Conservation (phyloP, 73 alveolate species). For the Uronychia setigera region DNA sequence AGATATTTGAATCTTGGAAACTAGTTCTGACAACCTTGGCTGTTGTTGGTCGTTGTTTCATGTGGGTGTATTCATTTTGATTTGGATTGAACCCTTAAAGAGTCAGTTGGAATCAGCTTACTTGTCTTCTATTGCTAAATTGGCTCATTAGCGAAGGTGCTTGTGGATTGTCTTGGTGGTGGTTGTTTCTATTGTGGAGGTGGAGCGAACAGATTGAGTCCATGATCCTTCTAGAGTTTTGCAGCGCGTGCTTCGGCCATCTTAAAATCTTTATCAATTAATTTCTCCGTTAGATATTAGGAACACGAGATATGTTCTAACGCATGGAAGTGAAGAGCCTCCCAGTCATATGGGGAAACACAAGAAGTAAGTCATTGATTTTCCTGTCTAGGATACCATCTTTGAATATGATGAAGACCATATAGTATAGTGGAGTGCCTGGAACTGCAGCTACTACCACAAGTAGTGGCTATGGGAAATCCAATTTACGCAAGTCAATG, state of each 20-base stretch:
- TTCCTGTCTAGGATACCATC: background rate
- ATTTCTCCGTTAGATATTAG: too few species aligned
- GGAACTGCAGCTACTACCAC: background rate
- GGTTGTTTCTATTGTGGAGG: background rate
- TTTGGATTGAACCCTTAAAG: background rate
- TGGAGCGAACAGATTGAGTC: background rate
- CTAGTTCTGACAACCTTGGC: slow-evolving; percentile 36
- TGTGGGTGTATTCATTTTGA: background rate
- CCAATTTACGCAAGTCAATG: background rate
- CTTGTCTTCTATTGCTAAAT: background rate
- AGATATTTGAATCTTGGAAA: slow-evolving; percentile 46
- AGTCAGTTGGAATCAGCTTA: background rate
- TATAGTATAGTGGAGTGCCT: background rate
- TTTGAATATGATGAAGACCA: background rate
- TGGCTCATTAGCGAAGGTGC: background rate
- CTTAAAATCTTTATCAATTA: too few species aligned
- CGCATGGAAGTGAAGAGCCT: too few species aligned
- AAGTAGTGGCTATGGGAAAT: background rate
- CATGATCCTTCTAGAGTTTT: background rate
- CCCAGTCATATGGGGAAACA: too few species aligned
- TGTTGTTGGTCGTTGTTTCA: background rate
- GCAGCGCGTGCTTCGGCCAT: too few species aligned
- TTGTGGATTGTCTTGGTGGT: background rate
- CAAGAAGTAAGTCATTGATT: too few species aligned
- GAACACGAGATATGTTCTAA: too few species aligned